Evolutionary conservation across 164 flowering plant genomes (phyloP), one percentile per base, ranked within the genome.

Genomic region (Aristolochia californica): DNA sequence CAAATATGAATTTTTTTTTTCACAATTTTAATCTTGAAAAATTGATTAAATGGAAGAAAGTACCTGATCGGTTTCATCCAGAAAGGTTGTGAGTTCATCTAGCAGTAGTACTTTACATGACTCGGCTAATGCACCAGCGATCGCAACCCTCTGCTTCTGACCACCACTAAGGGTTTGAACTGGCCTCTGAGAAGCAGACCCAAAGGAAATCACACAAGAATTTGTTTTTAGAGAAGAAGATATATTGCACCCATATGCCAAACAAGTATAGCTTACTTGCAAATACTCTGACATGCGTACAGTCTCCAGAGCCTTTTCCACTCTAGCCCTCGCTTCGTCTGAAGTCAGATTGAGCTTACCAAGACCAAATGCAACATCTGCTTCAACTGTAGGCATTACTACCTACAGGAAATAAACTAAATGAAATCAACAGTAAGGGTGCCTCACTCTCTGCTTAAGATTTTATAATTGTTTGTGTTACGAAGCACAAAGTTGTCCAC

Each of bases 121-220:
- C 79, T 89, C 96, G 54, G 95, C 95, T 55, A 93, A 71, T 72
- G 97, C 91, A 59, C 99, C 97, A 21, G 96, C 99, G 61, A 89
- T 87, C 25, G 97, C 99, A 49, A 93, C 95, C 74, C 97, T 78
- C 68, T 89, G 99, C 67, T 93, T 93, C 81, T 89, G 99, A 59
- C 97, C 97, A 45, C 99, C 96, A 68, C 99, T 93, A 27, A 93
- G 96, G 63, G 96, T 93, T 71, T 93, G 97, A 62, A 89, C 83
- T 27, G 90, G 91, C 65, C 96, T 80, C 97, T 91, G 70, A 62
- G 12, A 62, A 61, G 47, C 45, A 30, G 45, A 72, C 50, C 8
- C n/a, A 45, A 51, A 17, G 40, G 13, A 67, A 34, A 48, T 14
- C 43, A 40, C 23, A 56, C 7, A 27, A 25, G 62, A 49, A 49